These are phyloP conservation scores for Entrophospora sp. DNA, from an alignment of 192 early-diverging fungal species.

Conservation along the genomic window DNA sequence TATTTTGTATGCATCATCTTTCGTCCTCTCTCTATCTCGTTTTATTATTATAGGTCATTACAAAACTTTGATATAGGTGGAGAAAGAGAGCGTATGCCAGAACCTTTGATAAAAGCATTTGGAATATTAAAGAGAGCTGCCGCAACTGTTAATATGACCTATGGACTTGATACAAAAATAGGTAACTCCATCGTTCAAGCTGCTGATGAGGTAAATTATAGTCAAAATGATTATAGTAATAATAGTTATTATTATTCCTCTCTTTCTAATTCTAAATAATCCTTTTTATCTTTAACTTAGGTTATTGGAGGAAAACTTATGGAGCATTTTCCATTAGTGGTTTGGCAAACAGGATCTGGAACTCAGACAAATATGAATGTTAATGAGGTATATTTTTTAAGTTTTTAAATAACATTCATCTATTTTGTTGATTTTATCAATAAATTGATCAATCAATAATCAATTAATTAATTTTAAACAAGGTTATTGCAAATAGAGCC, in stretches of 20 bases:
- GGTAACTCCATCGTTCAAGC: constrained; percentile 86
- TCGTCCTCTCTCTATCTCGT: background rate
- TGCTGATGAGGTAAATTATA: constrained; percentile 59
- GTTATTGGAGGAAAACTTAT: constrained; percentile 87
- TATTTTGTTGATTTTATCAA: too few relatives aligned
- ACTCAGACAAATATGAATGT: constrained; percentile 99
- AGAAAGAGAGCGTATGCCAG: constrained; percentile 85
- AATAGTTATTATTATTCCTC: background rate
- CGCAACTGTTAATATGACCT: constrained; percentile 88
- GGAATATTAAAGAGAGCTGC: constrained; percentile 93
- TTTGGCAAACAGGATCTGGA: constrained; percentile 97
- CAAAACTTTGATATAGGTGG: constrained; percentile 99
- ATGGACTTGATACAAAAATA: constrained; percentile 71
- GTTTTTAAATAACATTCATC: too few relatives aligned
- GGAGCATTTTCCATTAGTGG: constrained; percentile 97
- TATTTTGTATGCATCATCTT: background rate
- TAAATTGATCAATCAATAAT: too few relatives aligned
- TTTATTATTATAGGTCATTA: constrained; percentile 51
- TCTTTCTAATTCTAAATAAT: too few relatives aligned
- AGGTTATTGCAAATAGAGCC: constrained; percentile 97
- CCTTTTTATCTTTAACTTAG: constrained; percentile 22
- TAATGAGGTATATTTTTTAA: constrained; percentile 74
- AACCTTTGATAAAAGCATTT: constrained; percentile 90
- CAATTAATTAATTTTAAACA: constrained; percentile 7
- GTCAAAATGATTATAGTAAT: background rate